A percentile compares a stretch with the other conserved stretches of the same genome.
Evolutionary conservation across 345 rosid species (phyloP).

Genomic region (Acer yangbiense): DNA sequence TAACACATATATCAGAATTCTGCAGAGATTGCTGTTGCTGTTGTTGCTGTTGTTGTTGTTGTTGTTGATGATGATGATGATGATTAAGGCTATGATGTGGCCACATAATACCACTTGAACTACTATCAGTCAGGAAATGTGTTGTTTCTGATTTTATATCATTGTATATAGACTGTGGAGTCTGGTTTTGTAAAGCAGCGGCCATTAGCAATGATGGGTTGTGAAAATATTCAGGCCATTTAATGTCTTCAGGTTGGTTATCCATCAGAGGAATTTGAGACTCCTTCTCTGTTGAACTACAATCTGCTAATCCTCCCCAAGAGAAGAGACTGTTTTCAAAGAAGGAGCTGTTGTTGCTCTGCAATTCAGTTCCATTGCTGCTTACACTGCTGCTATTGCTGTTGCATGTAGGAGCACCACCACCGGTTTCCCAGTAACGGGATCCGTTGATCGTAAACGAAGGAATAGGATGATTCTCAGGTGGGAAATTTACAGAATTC

Average conservation of each 20-base stretch:
- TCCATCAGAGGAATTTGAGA: slow-evolving; percentile 38
- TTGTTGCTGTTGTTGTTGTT: slow-evolving; percentile 49
- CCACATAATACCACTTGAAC: slow-evolving; percentile 52
- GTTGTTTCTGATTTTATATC: slow-evolving; percentile 76
- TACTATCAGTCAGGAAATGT: slow-evolving; percentile 41
- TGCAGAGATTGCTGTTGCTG: slow-evolving; percentile 41
- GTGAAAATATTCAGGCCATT: slow-evolving; percentile 51
- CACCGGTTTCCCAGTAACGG: slow-evolving; percentile 46
- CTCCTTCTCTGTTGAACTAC: slow-evolving; percentile 48
- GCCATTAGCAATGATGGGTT: slow-evolving; percentile 52
- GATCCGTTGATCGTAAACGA: slow-evolving; percentile 32
- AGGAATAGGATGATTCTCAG: slow-evolving; percentile 37
- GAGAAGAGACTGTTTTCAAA: slow-evolving; percentile 48
- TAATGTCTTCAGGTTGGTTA: slow-evolving; percentile 41
- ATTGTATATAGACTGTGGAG: slow-evolving; percentile 52
- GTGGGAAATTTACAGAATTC: slow-evolving; percentile 35
- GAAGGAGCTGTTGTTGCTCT: slow-evolving; percentile 49
- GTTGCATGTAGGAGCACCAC: slow-evolving; percentile 35
- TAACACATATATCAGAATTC: slow-evolving; percentile 33
- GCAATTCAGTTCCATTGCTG: slow-evolving; percentile 52
- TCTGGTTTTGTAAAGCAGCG: slow-evolving; percentile 60
- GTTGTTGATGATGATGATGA: slow-evolving; percentile 18
- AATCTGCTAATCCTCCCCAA: slow-evolving; percentile 66
- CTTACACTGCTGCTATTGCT: slow-evolving; percentile 39
- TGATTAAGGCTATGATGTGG: slow-evolving; percentile 34